Evolutionary conservation across 495 filamentous ascomycete genomes (phyloP).

Genomic region (Penicillium robsamsonii): DNA sequence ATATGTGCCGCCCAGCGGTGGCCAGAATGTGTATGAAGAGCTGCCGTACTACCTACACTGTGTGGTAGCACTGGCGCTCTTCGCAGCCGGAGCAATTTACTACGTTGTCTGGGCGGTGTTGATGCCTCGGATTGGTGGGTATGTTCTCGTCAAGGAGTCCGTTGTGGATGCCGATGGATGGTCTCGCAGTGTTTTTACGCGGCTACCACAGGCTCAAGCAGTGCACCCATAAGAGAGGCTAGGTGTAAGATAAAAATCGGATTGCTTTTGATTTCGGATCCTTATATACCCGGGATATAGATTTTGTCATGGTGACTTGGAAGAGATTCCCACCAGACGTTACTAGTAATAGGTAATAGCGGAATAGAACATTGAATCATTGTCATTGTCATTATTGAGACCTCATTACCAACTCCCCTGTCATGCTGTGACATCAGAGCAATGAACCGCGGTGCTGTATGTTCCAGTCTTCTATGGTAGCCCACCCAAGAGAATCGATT

Average conservation of each 20-base stretch:
- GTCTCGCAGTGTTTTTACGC: slow-evolving; percentile 41
- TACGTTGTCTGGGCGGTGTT: slow-evolving; percentile 56
- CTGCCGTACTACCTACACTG: slow-evolving; percentile 66
- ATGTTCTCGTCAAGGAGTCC: slow-evolving; percentile 58
- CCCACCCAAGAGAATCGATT: slow-evolving; percentile 35
- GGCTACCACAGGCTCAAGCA: slow-evolving; percentile 23
- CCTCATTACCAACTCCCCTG: background rate
- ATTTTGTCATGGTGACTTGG: background rate
- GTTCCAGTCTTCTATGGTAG: slow-evolving; percentile 53
- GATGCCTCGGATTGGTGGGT: slow-evolving; percentile 51
- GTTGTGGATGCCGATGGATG: slow-evolving; percentile 58
- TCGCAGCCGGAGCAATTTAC: slow-evolving; percentile 54
- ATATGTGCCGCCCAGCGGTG: slow-evolving; percentile 61
- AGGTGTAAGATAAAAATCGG: background rate
- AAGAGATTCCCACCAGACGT: too few relatives aligned
- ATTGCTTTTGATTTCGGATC: background rate
- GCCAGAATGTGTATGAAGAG: slow-evolving; percentile 56
- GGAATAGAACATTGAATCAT: background rate
- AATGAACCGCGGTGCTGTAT: slow-evolving; percentile 21
- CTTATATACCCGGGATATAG: background rate
- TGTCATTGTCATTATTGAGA: background rate
- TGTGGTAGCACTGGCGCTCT: slow-evolving; percentile 56
- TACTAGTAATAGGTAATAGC: background rate
- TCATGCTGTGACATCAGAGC: slow-evolving; percentile 12
- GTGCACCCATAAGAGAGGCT: background rate